A percentile compares a stretch with the other conserved stretches of the same genome.
These are phyloP conservation scores for Fraxinus velutina DNA, from an alignment of 305 asterid genomes.

Conservation along the genomic window DNA sequence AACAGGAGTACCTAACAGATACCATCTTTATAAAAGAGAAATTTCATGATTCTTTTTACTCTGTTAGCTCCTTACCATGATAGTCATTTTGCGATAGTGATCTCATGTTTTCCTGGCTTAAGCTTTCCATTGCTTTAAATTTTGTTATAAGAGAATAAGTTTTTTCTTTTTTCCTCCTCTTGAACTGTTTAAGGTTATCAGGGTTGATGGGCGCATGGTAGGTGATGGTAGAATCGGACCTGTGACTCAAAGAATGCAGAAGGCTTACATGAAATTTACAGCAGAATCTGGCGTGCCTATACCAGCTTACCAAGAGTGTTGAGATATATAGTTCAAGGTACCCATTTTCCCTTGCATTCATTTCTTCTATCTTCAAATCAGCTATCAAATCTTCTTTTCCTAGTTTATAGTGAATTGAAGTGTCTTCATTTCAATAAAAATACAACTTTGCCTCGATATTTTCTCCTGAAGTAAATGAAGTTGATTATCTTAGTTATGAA, in stretches of 20 bases:
- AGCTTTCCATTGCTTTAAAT: not conserved
- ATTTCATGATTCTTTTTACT: not conserved
- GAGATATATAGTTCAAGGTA: not conserved
- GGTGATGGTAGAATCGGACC: constrained; percentile 77
- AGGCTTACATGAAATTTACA: constrained; percentile 47
- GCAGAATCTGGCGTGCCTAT: constrained; percentile 65
- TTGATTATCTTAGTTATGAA: not conserved
- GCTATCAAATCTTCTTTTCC: not conserved
- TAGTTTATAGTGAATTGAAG: not conserved
- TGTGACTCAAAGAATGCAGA: constrained; percentile 57
- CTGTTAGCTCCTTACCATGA: not conserved
- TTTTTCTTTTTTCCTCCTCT: not conserved
- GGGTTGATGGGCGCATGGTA: constrained; percentile 64
- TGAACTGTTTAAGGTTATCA: constrained; percentile 47
- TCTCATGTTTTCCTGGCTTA: not conserved
- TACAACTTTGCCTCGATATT: not conserved
- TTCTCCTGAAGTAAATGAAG: not conserved
- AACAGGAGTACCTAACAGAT: not conserved
- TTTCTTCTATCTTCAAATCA: not conserved
- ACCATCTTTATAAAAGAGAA: not conserved
- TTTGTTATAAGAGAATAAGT: not conserved
- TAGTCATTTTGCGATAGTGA: not conserved
- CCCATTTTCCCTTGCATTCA: not conserved
- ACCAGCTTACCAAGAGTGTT: constrained; percentile 48
- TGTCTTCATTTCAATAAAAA: not conserved